Conservation (phyloP, 2,329 filamentous ascomycete genomes). For the Phaeoacremonium minimum region DNA sequence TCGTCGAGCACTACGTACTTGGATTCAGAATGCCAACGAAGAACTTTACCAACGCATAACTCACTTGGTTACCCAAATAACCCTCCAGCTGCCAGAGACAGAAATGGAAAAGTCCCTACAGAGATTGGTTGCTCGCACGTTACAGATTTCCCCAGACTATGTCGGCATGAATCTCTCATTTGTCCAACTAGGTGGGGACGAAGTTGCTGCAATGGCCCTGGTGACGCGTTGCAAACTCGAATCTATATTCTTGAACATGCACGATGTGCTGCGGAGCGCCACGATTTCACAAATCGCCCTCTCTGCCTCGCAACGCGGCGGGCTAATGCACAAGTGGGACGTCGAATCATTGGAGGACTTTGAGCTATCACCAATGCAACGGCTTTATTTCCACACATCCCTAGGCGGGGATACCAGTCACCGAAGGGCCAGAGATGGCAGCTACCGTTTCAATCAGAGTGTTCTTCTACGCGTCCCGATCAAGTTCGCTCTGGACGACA, state of each 20-base stretch:
- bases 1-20: constrained; percentile 42
- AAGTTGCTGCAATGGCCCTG: constrained; percentile 31
- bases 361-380: constrained; percentile 49
- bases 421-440: constrained; percentile 23
- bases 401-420: constrained; percentile 30
- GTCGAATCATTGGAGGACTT: constrained; percentile 27
- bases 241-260: constrained; percentile 28
- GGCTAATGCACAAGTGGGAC: constrained; percentile 21
- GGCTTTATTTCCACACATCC: constrained; percentile 44
- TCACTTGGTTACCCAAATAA: constrained; percentile 32
- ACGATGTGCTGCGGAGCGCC: constrained; percentile 29
- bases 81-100: constrained; percentile 26
- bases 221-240: constrained; percentile 30
- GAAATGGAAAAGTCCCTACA: constrained; percentile 34
- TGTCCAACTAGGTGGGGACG: constrained; percentile 32
- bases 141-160: constrained; percentile 30
- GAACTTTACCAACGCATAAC: constrained; percentile 39
- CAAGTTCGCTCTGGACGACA: constrained; percentile 32
- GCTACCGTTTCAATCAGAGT: constrained; percentile 47
- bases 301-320: constrained; percentile 25
- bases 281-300: constrained; percentile 32
- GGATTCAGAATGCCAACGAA: constrained; percentile 49
- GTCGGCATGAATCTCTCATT: constrained; percentile 39
- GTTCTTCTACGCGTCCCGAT: constrained; percentile 40
- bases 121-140: constrained; percentile 28